These are phyloP conservation scores for Boletus subcaerulescens DNA, from an alignment of 768 basidiomycete genomes.

Conservation along the genomic window DNA sequence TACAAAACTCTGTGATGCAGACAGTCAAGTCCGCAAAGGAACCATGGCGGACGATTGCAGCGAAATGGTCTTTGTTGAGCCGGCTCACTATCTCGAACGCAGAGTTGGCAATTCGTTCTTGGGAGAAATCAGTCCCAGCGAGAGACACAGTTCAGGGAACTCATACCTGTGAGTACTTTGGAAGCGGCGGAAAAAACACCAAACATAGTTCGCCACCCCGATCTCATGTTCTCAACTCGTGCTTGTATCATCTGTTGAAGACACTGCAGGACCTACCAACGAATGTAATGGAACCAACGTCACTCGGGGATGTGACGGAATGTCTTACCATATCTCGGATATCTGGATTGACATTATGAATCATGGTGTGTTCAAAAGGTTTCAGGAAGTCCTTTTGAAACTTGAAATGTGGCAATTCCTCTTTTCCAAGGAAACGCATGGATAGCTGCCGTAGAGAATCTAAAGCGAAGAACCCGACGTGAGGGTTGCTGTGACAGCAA, in stretches of 20 bases:
- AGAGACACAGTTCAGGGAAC: not conserved
- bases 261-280: constrained; percentile 84
- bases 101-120: constrained; percentile 87
- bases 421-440: constrained; percentile 98
- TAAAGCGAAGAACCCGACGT: constrained; percentile 94
- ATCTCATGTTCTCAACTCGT: constrained; percentile 89
- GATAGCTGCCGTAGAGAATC: constrained; percentile 96
- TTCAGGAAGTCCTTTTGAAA: constrained; percentile 99
- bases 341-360: constrained; percentile 93
- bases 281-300: not conserved
- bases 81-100: constrained; percentile 95
- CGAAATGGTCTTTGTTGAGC: constrained; percentile 87
- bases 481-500: constrained; percentile 96
- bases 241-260: constrained; percentile 99
- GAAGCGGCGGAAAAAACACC: constrained; percentile 97
- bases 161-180: constrained; percentile 80
- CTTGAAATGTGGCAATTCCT: constrained; percentile 96
- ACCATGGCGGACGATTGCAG: constrained; percentile 87
- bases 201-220: constrained; percentile 99
- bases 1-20: constrained; percentile 98
- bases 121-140: not conserved
- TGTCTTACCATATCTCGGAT: constrained; percentile 88
- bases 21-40: constrained; percentile 95
- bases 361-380: constrained; percentile 98
- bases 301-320: not conserved